These are phyloP conservation scores for Pseudogymnoascus verrucosus DNA, from an alignment of 2,329 filamentous ascomycete genomes.

Conservation along the genomic window DNA sequence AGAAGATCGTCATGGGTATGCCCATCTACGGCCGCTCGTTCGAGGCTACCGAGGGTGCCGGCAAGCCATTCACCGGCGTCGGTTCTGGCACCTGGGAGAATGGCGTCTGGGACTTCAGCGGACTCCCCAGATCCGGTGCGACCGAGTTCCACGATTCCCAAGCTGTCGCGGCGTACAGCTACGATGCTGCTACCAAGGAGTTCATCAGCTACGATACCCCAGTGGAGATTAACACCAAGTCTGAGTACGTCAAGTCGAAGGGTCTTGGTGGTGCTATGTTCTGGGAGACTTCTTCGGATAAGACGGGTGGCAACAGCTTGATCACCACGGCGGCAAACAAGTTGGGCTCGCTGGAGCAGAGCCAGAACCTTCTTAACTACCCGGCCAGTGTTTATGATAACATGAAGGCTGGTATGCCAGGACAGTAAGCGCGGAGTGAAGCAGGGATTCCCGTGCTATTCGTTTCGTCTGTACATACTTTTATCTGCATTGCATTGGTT, in stretches of 20 bases:
- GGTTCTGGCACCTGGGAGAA: constrained; percentile 65
- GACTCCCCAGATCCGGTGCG: constrained; percentile 54
- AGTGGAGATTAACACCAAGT: constrained; percentile 52
- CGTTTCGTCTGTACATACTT: constrained; percentile 1
- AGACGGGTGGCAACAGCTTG: constrained; percentile 49
- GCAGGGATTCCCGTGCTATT: constrained; percentile 1
- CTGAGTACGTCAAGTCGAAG: constrained; percentile 51
- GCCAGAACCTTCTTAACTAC: constrained; percentile 43
- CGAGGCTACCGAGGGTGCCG: constrained; percentile 55
- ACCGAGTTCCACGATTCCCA: constrained; percentile 48
- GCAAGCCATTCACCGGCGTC: constrained; percentile 53
- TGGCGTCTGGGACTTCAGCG: constrained; percentile 77
- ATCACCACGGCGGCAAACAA: constrained; percentile 40
- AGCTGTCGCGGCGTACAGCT: constrained; percentile 61
- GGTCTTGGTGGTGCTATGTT: constrained; percentile 74
- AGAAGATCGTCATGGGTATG: constrained; percentile 70
- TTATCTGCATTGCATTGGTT: background rate
- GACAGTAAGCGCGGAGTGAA: constrained; percentile 10
- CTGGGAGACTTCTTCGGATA: constrained; percentile 73
- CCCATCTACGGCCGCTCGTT: constrained; percentile 75
- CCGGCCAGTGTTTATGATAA: constrained; percentile 49
- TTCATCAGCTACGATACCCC: constrained; percentile 68
- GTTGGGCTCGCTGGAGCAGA: constrained; percentile 37
- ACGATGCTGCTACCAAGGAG: constrained; percentile 49
- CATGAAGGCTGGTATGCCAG: constrained; percentile 33